Conservation (phyloP, 768 basidiomycete genomes). For the Coprinopsis strossmayeri region DNA sequence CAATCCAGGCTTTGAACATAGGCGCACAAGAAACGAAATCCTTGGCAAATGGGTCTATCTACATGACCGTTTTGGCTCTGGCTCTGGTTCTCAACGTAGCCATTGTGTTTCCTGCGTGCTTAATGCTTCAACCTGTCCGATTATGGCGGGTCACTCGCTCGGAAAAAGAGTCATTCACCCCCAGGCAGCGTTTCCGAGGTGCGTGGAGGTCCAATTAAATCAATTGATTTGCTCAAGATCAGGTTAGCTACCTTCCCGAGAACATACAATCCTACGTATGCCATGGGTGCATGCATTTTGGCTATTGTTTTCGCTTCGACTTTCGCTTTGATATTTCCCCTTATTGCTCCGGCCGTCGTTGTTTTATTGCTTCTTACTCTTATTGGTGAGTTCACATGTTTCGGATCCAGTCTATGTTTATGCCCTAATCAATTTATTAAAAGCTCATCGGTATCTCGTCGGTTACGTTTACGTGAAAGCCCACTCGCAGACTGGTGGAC, state of each 20-base stretch:
- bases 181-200: conserved; percentile 77
- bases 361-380: conserved; percentile 59
- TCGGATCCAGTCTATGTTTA: background rate
- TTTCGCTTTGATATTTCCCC: conserved; percentile 70
- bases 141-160: conserved; percentile 51
- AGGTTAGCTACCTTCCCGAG: conserved; percentile 59
- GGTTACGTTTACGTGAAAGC: conserved; percentile 74
- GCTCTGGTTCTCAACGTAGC: conserved; percentile 57
- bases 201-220: conserved; percentile 15
- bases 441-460: conserved; percentile 76
- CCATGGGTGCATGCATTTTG: conserved; percentile 58
- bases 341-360: conserved; percentile 66
- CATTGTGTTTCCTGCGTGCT: conserved; percentile 61
- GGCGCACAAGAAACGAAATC: conserved; percentile 30
- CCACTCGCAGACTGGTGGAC: conserved; percentile 68
- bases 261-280: conserved; percentile 63
- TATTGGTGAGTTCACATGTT: conserved; percentile 40
- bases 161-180: conserved; percentile 60
- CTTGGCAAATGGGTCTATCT: conserved; percentile 65
- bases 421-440: background rate
- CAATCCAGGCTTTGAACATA: conserved; percentile 50
- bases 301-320: conserved; percentile 67
- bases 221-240: conserved; percentile 5
- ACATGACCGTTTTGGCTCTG: conserved; percentile 58
- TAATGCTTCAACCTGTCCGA: conserved; percentile 65